Conservation (phyloP, 345 rosid species). For the Corchorus olitorius region DNA sequence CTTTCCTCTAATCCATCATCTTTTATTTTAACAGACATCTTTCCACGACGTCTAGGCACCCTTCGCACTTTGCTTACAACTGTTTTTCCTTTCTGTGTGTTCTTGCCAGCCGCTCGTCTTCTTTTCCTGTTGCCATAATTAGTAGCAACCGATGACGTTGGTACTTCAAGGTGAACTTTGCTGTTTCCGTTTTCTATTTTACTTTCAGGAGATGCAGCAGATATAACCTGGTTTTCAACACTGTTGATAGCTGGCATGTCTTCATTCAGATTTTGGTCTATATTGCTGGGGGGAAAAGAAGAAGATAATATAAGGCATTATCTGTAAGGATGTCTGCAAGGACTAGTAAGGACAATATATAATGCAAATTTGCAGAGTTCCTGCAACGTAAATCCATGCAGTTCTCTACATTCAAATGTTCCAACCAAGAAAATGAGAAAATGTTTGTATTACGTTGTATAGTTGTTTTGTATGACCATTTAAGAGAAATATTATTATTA, state of each 20-base stretch:
- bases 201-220: conserved; percentile 19
- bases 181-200: conserved; percentile 20
- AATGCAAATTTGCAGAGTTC: background rate
- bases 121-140: conserved; percentile 47
- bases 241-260: conserved; percentile 15
- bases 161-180: conserved; percentile 9
- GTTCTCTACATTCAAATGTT: background rate
- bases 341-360: background rate
- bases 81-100: conserved; percentile 45
- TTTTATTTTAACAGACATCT: conserved; percentile 55
- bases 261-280: conserved; percentile 37
- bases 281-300: conserved; percentile 38
- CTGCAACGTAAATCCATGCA: background rate
- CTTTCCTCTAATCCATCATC: conserved; percentile 56
- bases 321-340: background rate
- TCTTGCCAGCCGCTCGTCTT: conserved; percentile 52
- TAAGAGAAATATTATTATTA: background rate
- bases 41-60: conserved; percentile 46
- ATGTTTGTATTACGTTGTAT: background rate
- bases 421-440: background rate
- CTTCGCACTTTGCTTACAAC: conserved; percentile 36
- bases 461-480: background rate
- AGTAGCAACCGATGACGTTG: conserved; percentile 28
- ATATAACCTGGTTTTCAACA: conserved; percentile 17
- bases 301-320: background rate